Base-by-base conservation (phyloP, 1,284 basidiomycete genomes). In the Cystobasidium sp. region DNA sequence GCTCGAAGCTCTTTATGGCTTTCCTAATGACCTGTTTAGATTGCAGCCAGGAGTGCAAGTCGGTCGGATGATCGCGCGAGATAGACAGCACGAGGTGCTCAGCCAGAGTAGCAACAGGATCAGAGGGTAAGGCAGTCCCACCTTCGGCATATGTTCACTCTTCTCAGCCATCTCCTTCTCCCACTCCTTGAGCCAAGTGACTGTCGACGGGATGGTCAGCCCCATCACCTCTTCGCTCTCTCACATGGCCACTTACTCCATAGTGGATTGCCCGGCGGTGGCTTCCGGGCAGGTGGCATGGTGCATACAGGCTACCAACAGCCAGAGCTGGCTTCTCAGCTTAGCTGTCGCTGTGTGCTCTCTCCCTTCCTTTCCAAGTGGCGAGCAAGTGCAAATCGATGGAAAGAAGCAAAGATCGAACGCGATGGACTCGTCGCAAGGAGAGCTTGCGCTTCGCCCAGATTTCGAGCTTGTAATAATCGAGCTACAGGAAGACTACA, bases 131-230 rank as follows among this genome's bases (percentile, higher is more conserved):
- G 10, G 16, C 18, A 18, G 18, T 12, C 51, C 14, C 37, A 73
- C 70, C 63, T 66, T 73, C 47, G 70, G 56, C 41, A 61, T 63
- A 39, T 73, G 22, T 44, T 65, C 62, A 9, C 44, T 46, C 55
- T 64, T 55, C 24, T 65, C 70, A n/a, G 49, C 37, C 49, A 58
- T 44, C 63, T 73, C 70, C 49, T 65, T 59, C 70, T 65, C 41
- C 70, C 70, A 73, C 44, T 73, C 70, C 43, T 55, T 46, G n/a
- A 73, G 70, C 70, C 70, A 73, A 56, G 18, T 24, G 51, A 73
- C 70, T 73, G 49, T 22, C 31, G 31, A 31, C 5, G 31, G 31
- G 51, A 43, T 18, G 47, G 6, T n/a, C 56, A 16, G 39, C 31
- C 20, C 16, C 56, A 59, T 59, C 37, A 59, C 37, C 56, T 58